These are phyloP conservation scores for Lentinus tigrinus DNA, from an alignment of 768 basidiomycete species.

Conservation along the genomic window DNA sequence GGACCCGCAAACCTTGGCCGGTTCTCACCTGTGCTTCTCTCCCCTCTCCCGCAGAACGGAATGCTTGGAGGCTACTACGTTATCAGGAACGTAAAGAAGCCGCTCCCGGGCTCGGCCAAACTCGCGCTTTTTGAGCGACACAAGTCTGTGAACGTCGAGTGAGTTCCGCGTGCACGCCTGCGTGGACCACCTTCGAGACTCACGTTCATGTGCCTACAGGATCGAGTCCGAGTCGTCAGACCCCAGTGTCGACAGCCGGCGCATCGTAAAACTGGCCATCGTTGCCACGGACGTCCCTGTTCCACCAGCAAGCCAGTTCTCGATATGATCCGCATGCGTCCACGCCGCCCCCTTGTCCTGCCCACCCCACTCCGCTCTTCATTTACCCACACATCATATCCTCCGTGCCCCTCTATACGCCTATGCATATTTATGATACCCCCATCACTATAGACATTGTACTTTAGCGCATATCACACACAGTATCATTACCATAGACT, in stretches of 20 bases:
- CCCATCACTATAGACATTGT: not conserved
- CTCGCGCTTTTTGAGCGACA: slow-evolving; percentile 44
- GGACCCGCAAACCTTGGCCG: not conserved
- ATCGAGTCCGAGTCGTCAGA: slow-evolving; percentile 43
- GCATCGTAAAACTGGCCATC: slow-evolving; percentile 47
- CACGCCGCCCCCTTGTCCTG: not conserved
- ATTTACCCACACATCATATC: not conserved
- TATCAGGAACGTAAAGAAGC: slow-evolving; percentile 47
- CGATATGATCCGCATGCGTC: not conserved
- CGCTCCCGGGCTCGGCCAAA: slow-evolving; percentile 31
- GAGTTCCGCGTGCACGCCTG: slow-evolving; percentile 20
- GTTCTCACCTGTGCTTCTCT: slow-evolving; percentile 7
- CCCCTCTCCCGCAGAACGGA: slow-evolving; percentile 37
- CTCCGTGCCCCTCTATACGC: not conserved
- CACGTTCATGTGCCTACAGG: slow-evolving; percentile 22
- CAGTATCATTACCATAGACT: not conserved
- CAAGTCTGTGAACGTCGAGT: slow-evolving; percentile 53
- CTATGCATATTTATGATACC: not conserved
- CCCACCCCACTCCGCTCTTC: not conserved
- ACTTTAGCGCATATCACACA: not conserved
- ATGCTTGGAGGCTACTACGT: slow-evolving; percentile 50
- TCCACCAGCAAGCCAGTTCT: slow-evolving; percentile 3
- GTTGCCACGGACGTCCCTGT: slow-evolving; percentile 44
- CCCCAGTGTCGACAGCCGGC: slow-evolving; percentile 41
- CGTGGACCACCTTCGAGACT: not conserved